Percentiles rank a stretch among this genome's conserved stretches.
These are phyloP conservation scores for Naganishia friedmannii DNA, from an alignment of 768 basidiomycete genomes.

Conservation along the genomic window DNA sequence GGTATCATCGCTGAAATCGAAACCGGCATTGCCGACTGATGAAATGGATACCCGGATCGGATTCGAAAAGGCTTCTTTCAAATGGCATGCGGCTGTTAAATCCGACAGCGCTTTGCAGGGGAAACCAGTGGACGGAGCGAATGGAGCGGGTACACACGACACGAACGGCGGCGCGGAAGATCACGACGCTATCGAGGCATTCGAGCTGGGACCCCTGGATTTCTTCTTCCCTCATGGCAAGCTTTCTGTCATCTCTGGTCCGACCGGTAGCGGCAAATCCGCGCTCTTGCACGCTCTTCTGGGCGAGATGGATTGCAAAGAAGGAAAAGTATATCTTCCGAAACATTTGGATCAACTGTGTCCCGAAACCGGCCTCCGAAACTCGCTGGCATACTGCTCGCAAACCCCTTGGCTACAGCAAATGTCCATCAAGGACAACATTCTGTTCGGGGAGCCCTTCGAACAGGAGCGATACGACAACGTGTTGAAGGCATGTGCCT, in stretches of 20 bases:
- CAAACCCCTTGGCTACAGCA: conserved; percentile 59
- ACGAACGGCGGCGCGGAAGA: conserved; percentile 1
- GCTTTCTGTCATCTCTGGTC: conserved; percentile 67
- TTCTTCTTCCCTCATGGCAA: conserved; percentile 70
- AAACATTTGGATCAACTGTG: conserved; percentile 59
- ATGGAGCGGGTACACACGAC: conserved; percentile 34
- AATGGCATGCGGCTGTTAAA: conserved; percentile 60
- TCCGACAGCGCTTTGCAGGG: conserved; percentile 51
- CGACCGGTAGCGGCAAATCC: conserved; percentile 79
- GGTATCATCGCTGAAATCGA: conserved; percentile 63
- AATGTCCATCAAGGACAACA: conserved; percentile 51
- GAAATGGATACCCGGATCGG: conserved; percentile 56
- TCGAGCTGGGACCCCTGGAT: conserved; percentile 66
- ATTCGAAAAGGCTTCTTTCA: conserved; percentile 62
- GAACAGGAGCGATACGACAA: conserved; percentile 27
- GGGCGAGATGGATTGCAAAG: conserved; percentile 51
- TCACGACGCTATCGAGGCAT: conserved; percentile 44
- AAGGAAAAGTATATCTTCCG: conserved; percentile 63
- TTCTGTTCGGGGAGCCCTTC: conserved; percentile 44
- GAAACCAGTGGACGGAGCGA: conserved; percentile 34
- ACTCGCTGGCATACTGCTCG: conserved; percentile 67
- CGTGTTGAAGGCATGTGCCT: conserved; percentile 29
- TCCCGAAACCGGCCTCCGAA: conserved; percentile 46
- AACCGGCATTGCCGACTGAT: conserved; percentile 32
- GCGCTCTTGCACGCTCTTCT: conserved; percentile 62